Percentiles rank a stretch among this genome's conserved stretches.
Conservation (phyloP, 2,329 filamentous ascomycete genomes). For the Clonostachys rosea region DNA sequence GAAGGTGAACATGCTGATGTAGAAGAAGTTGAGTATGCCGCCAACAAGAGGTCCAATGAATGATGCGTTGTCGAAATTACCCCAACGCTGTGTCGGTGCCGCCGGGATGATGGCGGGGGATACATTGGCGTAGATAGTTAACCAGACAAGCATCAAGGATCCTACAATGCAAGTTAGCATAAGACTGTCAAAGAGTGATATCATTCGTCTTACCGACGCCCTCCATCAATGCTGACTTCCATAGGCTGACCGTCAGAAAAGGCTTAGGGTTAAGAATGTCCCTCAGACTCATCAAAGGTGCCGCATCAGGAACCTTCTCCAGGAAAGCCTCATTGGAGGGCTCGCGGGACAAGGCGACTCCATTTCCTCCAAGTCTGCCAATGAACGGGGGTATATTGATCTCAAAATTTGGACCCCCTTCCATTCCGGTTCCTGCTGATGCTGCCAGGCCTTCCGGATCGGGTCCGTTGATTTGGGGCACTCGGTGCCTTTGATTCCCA, state of each 20-base stretch:
- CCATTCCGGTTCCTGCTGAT: too few species aligned
- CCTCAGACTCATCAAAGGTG: neutral
- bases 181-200: too few species aligned
- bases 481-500: too few species aligned
- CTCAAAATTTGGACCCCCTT: neutral
- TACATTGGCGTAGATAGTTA: conserved; percentile 9
- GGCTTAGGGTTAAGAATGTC: neutral
- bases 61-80: conserved; percentile 13
- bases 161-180: too few species aligned
- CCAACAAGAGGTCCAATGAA: conserved; percentile 21
- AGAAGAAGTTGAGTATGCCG: conserved; percentile 18
- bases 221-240: neutral
- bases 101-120: conserved; percentile 7
- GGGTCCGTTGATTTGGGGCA: too few species aligned
- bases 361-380: neutral
- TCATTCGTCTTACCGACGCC: conserved; percentile 2
- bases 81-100: conserved; percentile 6
- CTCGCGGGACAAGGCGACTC: neutral
- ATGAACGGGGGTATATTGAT: neutral
- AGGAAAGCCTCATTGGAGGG: neutral
- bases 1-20: conserved; percentile 43
- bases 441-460: too few species aligned
- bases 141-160: conserved; percentile 10
- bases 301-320: neutral
- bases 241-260: neutral